These are phyloP conservation scores for Aspergillus sparsus DNA, from an alignment of 495 filamentous ascomycete species.

Conservation along the genomic window DNA sequence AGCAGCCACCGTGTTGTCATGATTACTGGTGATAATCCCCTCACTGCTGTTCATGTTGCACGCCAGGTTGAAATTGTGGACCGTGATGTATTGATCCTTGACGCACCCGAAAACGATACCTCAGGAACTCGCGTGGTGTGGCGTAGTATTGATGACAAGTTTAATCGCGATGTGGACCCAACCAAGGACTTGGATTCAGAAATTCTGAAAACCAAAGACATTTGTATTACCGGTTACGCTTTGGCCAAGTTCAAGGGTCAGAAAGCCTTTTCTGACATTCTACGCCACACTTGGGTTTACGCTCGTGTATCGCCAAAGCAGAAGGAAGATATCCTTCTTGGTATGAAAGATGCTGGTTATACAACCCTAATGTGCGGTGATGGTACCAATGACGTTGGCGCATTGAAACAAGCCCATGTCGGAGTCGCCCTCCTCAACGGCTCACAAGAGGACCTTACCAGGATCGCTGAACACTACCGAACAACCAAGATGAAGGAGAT, in stretches of 20 bases:
- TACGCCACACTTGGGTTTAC: slow-evolving; percentile 95
- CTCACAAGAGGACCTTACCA: slow-evolving; percentile 82
- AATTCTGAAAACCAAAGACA: slow-evolving; percentile 83
- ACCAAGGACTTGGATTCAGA: slow-evolving; percentile 75
- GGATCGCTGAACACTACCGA: slow-evolving; percentile 88
- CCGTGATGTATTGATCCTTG: slow-evolving; percentile 89
- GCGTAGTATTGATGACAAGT: slow-evolving; percentile 91
- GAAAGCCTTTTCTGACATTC: slow-evolving; percentile 66
- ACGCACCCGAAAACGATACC: slow-evolving; percentile 88
- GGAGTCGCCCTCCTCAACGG: slow-evolving; percentile 96
- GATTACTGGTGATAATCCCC: slow-evolving; percentile 98
- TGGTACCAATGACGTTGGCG: slow-evolving; percentile 97
- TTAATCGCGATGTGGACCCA: slow-evolving; percentile 84
- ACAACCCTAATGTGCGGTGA: slow-evolving; percentile 99
- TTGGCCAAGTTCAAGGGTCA: slow-evolving; percentile 85
- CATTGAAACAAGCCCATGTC: slow-evolving; percentile 97
- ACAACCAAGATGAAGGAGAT: slow-evolving; percentile 97
- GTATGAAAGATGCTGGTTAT: slow-evolving; percentile 94
- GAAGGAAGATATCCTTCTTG: slow-evolving; percentile 96
- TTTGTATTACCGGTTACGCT: slow-evolving; percentile 96
- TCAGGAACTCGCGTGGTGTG: slow-evolving; percentile 84
- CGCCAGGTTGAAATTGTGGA: slow-evolving; percentile 97
- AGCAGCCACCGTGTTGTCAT: slow-evolving; percentile 98
- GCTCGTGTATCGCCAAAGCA: slow-evolving; percentile 97
- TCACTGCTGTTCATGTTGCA: slow-evolving; percentile 95